Evolutionary conservation across 345 rosid species (phyloP), one percentile per base, ranked within the genome.

Genomic region (Arabidopsis arenosa): DNA sequence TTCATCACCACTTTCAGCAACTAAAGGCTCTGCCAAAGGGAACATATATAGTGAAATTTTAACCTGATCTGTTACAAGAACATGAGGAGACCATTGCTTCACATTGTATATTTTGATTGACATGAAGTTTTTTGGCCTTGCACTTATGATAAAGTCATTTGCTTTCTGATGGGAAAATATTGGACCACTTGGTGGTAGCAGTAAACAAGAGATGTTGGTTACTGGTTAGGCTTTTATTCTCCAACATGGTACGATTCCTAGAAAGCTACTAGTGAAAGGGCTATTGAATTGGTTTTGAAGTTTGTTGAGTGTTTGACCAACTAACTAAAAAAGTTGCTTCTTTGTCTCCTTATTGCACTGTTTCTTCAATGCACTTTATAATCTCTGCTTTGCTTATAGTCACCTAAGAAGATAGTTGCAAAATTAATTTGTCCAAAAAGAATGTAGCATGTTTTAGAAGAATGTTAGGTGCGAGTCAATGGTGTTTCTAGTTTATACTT

Each of bases 251-350:
- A 74, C 65, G 30, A 71, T 36, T 65, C 8, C 39, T 65, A 65
- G 62, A 75, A 67, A 67, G 63, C 62, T 67, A 75, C 73, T 18
- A 13, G 37, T 75, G 68, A 59, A 30, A 56, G 7, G 39, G 54
- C 14, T 62, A 76, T 76, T 76, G 75, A 41, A 68, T 61, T 69
- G 41, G 47, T 52, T 40, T 75, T 61, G 15, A 69, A 44, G 64
- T 76, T 62, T 44, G 79, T 76, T 68, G 75, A 23, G 41, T 61
- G 74, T 68, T 71, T 76, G 75, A 76, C 79, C 57, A 14, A 43
- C 63, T 37, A 68, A 75, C 79, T 40, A 76, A 4, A 68, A 68
- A 68, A 68, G 75, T 76, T 52, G 70, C 41, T 76, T 69, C 58
- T 23, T 62, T 62, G 68, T 75, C 73, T 75, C 33, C 44, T 60